Base-by-base conservation (phyloP, 2,329 filamentous ascomycete genomes). In the Amphichorda felina region DNA sequence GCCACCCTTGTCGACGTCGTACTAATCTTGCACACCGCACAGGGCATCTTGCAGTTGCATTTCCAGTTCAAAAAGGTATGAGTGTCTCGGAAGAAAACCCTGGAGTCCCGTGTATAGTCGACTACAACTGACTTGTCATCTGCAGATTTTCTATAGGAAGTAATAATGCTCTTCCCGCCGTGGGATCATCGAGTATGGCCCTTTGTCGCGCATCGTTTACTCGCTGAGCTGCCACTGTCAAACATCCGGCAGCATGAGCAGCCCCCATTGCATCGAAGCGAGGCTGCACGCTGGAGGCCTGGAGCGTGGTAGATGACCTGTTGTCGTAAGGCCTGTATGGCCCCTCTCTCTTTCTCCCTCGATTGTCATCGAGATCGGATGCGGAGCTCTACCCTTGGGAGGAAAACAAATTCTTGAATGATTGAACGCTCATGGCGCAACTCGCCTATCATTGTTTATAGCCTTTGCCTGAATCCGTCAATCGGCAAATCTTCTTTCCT, bases 21-120 rank as follows among this genome's bases (percentile, higher is more conserved):
- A 10, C 21, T 24, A 24, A 24, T 24, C 21, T 47, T 38, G 40
- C 40, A 44, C 34, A 34, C 33, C 45, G 39, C 40, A 45, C 53
- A 93, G 84, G 89, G 89, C 36, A 94, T 96, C 48, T 65, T 98
- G 39, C 88, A 95, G 61, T 72, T 98, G 39, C 89, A 96, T 56
- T 98, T 98, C 57, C 88, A 95, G 58, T 95, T 96, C 69, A 98
- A 96, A 60, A 94, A 94, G 76, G 87, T 93, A 59, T 52, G 59
- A 13, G 25, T 18, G 26, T 21, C 8, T 15, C 18, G 16, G 21
- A 16, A n/a, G 6, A 24, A 10, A 10, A 6, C 28, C n/a, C n/a
- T 30, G 28, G n/a, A 16, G 4, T 15, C 28, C 28, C 28, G n/a
- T 30, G 11, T 7, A 15, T 10, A 18, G 13, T 31, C 8, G n/a